Evolutionary conservation across 2,329 filamentous ascomycete species (phyloP).

Genomic region (Pseudopyrenochaeta lycopersici): DNA sequence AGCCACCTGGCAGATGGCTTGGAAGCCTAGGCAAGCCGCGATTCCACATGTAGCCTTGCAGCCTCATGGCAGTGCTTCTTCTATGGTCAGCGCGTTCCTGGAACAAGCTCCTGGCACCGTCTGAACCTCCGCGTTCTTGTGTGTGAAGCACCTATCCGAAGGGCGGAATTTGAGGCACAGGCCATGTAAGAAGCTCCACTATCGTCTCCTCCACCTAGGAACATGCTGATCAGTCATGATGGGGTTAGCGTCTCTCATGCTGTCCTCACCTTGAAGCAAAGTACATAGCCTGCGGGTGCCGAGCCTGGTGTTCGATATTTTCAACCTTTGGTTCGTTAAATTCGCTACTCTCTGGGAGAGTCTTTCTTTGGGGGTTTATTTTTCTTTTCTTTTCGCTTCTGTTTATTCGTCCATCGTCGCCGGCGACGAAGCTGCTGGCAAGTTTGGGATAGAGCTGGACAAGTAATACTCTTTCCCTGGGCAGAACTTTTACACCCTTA

Average conservation of each 20-base stretch:
- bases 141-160: conserved; percentile 37
- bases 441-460: conserved; percentile 24
- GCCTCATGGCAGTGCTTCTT: conserved; percentile 35
- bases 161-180: conserved; percentile 40
- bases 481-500: conserved; percentile 13
- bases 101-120: conserved; percentile 39
- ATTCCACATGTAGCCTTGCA: conserved; percentile 33
- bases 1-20: conserved; percentile 32
- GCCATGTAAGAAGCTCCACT: conserved; percentile 38
- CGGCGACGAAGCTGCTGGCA: conserved; percentile 46
- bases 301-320: conserved; percentile 33
- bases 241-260: conserved; percentile 34
- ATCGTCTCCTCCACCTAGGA: conserved; percentile 27
- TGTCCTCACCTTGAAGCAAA: conserved; percentile 34
- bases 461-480: conserved; percentile 19
- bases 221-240: conserved; percentile 38
- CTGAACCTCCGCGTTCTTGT: conserved; percentile 42
- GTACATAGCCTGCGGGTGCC: conserved; percentile 39
- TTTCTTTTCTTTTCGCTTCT: conserved; percentile 28
- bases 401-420: conserved; percentile 39
- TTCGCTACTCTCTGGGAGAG: conserved; percentile 48
- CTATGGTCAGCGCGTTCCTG: conserved; percentile 21
- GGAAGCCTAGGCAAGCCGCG: conserved; percentile 16
- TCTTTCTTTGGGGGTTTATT: conserved; percentile 26
- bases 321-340: conserved; percentile 26